Base-by-base conservation (phyloP, 306 rosid genomes). In the Luffa acutangula region DNA sequence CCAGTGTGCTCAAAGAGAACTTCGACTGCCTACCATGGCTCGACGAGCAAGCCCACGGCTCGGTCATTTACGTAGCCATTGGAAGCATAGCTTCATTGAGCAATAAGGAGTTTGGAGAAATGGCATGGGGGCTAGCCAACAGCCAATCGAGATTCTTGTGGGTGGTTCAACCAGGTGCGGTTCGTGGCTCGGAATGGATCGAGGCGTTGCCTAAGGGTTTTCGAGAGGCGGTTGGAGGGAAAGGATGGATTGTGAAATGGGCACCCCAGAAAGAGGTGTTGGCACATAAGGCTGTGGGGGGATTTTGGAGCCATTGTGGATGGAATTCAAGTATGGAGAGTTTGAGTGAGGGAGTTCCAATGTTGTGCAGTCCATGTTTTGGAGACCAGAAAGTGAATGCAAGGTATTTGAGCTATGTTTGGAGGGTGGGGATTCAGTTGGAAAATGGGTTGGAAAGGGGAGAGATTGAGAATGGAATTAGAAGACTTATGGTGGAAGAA, bases 251-350 rank as follows among this genome's bases (percentile, higher is more conserved):
- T 67, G 89, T 89, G 39, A 89, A 91, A 82, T 93, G 96, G 97
- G 93, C 93, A 42, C 96, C 94, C 13, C 91, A 91, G 62, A 84
- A 73, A 70, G 85, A 86, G 78, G 94, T 91, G 76, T 57, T 91
- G 78, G 88, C 84, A 13, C 92, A 93, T 77, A 70, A 59, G 0
- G 78, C 87, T 0, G 83, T 91, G 4, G 91, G 93, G 15, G 89
- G 88, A 64, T 91, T 93, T 87, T 91, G 87, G 94, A 91, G 89
- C 66, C 93, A 89, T 31, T 81, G 80, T 76, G 96, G 93, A 66
- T 91, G 93, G 97, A 93, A 92, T 75, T 92, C 93, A 36, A 90
- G 87, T 0, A 51, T 90, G 78, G 92, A 88, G 80, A 88, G 96
- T 71, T 80, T 89, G 39, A 80, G 86, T 36, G 89, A 85, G 72